A percentile compares a stretch with the other conserved stretches of the same genome.
Evolutionary conservation across 768 basidiomycete genomes (phyloP).

Genomic region (Agaricus sinodeliciosus): DNA sequence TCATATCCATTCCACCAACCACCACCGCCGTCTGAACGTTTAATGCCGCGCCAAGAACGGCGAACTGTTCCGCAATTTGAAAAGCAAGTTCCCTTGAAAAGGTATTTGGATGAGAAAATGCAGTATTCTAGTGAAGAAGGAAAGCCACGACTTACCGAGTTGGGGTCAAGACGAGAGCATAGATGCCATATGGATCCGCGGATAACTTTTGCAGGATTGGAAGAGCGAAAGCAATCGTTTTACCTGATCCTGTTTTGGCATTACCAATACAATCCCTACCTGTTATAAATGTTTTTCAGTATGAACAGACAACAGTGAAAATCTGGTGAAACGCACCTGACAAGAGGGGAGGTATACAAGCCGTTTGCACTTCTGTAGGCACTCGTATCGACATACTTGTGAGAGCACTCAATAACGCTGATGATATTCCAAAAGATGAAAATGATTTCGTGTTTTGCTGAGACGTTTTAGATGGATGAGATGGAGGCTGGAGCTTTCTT

Average conservation of each 20-base stretch:
- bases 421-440: slow-evolving; percentile 50
- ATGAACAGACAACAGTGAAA: background rate
- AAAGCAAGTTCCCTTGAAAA: slow-evolving; percentile 83
- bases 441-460: slow-evolving; percentile 31
- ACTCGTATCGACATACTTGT: slow-evolving; percentile 74
- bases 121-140: background rate
- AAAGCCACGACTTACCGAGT: slow-evolving; percentile 57
- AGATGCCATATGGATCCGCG: slow-evolving; percentile 90
- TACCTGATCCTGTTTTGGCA: slow-evolving; percentile 96
- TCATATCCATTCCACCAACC: slow-evolving; percentile 99
- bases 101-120: background rate
- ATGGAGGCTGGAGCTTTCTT: slow-evolving; percentile 2
- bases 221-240: slow-evolving; percentile 94
- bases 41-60: slow-evolving; percentile 77
- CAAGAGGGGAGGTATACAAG: slow-evolving; percentile 85
- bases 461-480: slow-evolving; percentile 11
- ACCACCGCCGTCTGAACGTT: slow-evolving; percentile 82
- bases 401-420: slow-evolving; percentile 57
- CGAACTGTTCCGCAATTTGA: slow-evolving; percentile 95
- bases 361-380: slow-evolving; percentile 85
- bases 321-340: slow-evolving; percentile 40
- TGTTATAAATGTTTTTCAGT: slow-evolving; percentile 17
- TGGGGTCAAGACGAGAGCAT: slow-evolving; percentile 88
- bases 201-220: slow-evolving; percentile 89
- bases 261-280: slow-evolving; percentile 97